Base-by-base conservation (phyloP, 192 early-diverging fungal species). In the Mortierella alpina region DNA sequence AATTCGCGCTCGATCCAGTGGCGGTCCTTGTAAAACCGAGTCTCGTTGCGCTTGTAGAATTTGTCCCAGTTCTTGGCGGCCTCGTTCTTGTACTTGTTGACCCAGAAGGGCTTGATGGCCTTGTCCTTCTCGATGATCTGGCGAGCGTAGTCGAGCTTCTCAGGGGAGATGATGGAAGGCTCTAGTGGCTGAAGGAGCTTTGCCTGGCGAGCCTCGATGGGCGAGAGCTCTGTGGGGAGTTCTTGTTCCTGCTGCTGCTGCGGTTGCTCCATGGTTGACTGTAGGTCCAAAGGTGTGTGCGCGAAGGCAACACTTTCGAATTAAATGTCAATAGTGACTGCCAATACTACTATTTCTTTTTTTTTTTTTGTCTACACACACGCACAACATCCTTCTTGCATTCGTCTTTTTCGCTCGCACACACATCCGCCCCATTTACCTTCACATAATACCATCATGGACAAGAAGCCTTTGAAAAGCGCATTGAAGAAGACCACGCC, bases 1-100 rank as follows among this genome's bases (percentile, higher is more conserved):
- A 98, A 99, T 82, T 98, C 98, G 5, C 96, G 85, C 70, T 95
- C 94, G 7, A 95, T 94, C 98, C 98, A 99, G 83, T 98, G 93
- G 44, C 98, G 85, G 86, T 99, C 96, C 78, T 98, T 98, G 88
- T 97, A 99, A 78, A 99, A 99, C 59, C 95, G 95, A 54, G 94
- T 95, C 10, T 91, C 89, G 56, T 96, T 94, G 78, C 94, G 90
- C 68, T 94, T 92, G 68, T 95, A 94, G 78, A 95, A 96, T 52
- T 88, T 86, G 82, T 94, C 90, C 93, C 94, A 95, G 72, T 95
- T 94, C 68, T 86, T 90, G 52, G 89, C 83, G 12, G 94, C 92
- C 62, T 95, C 94, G 45, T 88, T 89, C 66, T 87, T 92, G 85
- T 95, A 95, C 64, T 95, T 95, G 20, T 86, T 89, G 40, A 88